phyloP scores from a whole-genome alignment of 495 filamentous ascomycete genomes.

The Staphylotrichum tortipilum region DNA sequence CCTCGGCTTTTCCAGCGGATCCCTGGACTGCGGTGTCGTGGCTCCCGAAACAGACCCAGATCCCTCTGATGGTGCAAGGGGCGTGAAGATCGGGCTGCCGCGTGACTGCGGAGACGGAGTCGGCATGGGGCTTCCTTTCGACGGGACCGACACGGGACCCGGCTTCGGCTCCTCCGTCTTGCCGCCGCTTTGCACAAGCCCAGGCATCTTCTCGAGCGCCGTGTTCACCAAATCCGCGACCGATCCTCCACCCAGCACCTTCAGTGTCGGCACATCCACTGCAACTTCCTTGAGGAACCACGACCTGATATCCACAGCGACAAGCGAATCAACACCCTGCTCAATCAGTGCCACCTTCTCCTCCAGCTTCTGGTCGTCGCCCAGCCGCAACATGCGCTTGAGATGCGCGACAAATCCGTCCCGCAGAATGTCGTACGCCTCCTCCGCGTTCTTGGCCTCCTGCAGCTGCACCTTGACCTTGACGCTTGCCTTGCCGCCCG shows the following conservation, averaged over 20 bases:
- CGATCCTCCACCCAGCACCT: constrained; percentile 36
- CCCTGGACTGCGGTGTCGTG: no score
- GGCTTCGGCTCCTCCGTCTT: no score
- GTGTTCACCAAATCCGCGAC: neutral
- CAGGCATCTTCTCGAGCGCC: neutral
- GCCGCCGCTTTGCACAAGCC: no score
- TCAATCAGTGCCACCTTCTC: neutral
- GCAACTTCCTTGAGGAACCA: constrained; percentile 39
- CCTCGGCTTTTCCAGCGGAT: no score
- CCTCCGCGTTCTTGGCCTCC: neutral
- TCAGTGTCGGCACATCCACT: constrained; percentile 39
- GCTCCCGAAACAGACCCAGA: no score
- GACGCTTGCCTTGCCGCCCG: no score
- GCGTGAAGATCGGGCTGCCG: no score
- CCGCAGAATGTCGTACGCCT: neutral
- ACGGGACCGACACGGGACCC: no score
- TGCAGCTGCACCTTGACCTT: neutral
- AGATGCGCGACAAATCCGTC: neutral
- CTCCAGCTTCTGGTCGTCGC: constrained; percentile 1
- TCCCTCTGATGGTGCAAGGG: no score
- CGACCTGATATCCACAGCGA: constrained; percentile 35
- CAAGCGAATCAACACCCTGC: constrained; percentile 37
- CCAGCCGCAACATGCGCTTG: constrained; percentile 4
- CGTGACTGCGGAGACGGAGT: no score
- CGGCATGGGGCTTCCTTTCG: no score